These are phyloP conservation scores for Ophiostoma himal-ulmi DNA, from an alignment of 2,329 filamentous ascomycete genomes.

Conservation along the genomic window DNA sequence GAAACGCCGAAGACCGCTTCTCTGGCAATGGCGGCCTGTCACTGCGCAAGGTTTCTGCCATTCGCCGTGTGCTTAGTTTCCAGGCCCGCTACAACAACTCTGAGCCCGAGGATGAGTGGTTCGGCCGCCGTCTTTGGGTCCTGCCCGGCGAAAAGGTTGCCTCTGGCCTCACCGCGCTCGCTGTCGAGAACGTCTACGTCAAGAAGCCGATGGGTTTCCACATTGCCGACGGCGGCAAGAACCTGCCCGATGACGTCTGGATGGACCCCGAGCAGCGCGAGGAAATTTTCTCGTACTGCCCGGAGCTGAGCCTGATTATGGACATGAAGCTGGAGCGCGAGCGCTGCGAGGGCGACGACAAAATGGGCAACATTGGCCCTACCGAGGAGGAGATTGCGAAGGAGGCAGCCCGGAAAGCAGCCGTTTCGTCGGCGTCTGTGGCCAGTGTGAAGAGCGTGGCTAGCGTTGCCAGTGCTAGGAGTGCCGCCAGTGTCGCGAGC, in stretches of 20 bases:
- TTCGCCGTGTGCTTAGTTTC: slow-evolving; percentile 43
- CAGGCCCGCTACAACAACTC: slow-evolving; percentile 47
- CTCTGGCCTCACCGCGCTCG: slow-evolving; percentile 38
- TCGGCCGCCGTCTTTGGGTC: slow-evolving; percentile 43
- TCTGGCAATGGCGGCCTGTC: slow-evolving; percentile 51
- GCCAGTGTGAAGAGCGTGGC: slow-evolving; percentile 18
- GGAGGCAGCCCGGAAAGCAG: slow-evolving; percentile 8
- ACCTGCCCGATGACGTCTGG: slow-evolving; percentile 44
- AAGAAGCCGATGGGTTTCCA: slow-evolving; percentile 52
- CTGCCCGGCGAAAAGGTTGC: slow-evolving; percentile 47
- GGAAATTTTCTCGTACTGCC: slow-evolving; percentile 50
- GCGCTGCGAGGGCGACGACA: slow-evolving; percentile 38
- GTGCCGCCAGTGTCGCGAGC: slow-evolving; percentile 12
- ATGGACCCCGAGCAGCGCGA: slow-evolving; percentile 39
- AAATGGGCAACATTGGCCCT: slow-evolving; percentile 28
- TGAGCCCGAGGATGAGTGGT: slow-evolving; percentile 52
- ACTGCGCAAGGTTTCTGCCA: slow-evolving; percentile 47
- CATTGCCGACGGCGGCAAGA: slow-evolving; percentile 40
- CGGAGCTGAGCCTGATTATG: slow-evolving; percentile 50
- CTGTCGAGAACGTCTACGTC: slow-evolving; percentile 46
- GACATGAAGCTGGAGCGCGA: slow-evolving; percentile 51
- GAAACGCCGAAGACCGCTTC: slow-evolving; percentile 40
- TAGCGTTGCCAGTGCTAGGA: neutral
- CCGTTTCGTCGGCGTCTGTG: slow-evolving; percentile 6
- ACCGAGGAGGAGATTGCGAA: slow-evolving; percentile 13